Percentiles rank a stretch among this genome's conserved stretches.
Evolutionary conservation across 768 basidiomycete genomes (phyloP).

Genomic region (Filobasidium floriforme): DNA sequence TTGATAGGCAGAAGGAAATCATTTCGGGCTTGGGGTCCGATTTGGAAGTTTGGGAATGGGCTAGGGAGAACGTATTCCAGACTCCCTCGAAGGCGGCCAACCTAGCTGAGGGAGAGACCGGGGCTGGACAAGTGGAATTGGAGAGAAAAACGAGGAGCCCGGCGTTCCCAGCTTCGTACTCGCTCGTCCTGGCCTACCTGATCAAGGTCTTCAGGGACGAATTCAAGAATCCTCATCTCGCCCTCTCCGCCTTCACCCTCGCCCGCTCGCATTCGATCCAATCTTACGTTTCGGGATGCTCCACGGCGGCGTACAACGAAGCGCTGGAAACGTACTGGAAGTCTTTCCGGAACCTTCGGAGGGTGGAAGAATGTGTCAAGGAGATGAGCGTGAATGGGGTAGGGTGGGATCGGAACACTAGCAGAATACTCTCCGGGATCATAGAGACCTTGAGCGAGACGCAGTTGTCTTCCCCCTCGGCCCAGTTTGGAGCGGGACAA

Average conservation of each 20-base stretch:
- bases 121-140: too few species aligned
- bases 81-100: not conserved
- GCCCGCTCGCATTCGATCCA: constrained; percentile 65
- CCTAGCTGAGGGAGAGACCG: too few species aligned
- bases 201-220: constrained; percentile 72
- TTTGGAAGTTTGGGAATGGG: constrained; percentile 7
- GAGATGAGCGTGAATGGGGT: constrained; percentile 81
- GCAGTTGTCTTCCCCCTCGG: constrained; percentile 8
- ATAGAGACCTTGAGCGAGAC: constrained; percentile 50
- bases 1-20: not conserved
- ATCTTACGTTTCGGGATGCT: constrained; percentile 84
- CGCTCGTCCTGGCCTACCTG: constrained; percentile 65
- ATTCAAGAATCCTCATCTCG: constrained; percentile 69
- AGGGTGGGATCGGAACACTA: constrained; percentile 56
- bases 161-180: constrained; percentile 54
- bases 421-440: constrained; percentile 57
- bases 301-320: constrained; percentile 79
- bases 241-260: constrained; percentile 73
- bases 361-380: constrained; percentile 62
- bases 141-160: not conserved
- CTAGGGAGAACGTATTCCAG: not conserved
- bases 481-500: not conserved
- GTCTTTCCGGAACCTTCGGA: constrained; percentile 70
- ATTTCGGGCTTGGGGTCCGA: not conserved
- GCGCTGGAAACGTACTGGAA: constrained; percentile 77